phyloP scores from a whole-genome alignment of 1,284 basidiomycete genomes.

The Lentinula novae-zelandiae region DNA sequence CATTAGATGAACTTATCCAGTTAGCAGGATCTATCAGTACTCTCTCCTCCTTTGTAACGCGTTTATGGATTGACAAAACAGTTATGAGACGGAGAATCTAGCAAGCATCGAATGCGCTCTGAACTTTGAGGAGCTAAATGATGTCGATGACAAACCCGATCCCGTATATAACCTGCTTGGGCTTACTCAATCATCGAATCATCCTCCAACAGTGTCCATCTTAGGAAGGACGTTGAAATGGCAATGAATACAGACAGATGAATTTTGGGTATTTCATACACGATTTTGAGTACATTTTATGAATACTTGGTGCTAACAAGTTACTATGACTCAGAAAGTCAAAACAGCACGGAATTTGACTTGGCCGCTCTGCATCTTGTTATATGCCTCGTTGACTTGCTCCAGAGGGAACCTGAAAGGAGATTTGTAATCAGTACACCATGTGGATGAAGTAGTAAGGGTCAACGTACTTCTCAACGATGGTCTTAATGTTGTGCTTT shows the following conservation, averaged over 20 bases:
- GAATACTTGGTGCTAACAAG: background rate
- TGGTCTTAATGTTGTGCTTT: background rate
- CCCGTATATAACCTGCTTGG: too few relatives aligned
- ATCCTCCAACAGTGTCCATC: too few relatives aligned
- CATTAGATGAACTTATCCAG: too few relatives aligned
- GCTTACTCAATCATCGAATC: too few relatives aligned
- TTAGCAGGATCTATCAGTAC: too few relatives aligned
- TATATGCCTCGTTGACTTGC: background rate
- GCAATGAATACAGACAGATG: background rate
- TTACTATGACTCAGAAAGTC: background rate
- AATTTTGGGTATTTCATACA: background rate
- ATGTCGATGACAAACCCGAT: too few relatives aligned
- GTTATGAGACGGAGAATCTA: too few relatives aligned
- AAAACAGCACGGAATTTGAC: constrained; percentile 2
- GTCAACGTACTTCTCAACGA: background rate
- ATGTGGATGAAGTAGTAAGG: background rate
- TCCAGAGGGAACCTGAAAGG: background rate
- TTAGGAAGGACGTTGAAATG: too few relatives aligned
- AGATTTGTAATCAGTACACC: background rate
- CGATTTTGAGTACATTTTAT: background rate
- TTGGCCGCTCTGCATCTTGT: constrained; percentile 2
- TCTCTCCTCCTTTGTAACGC: too few relatives aligned
- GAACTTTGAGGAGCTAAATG: too few relatives aligned
- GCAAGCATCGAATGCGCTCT: too few relatives aligned
- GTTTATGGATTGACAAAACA: too few relatives aligned